Evolutionary conservation across 495 filamentous ascomycete genomes (phyloP).

Genomic region (Hypoxylon perforatum): DNA sequence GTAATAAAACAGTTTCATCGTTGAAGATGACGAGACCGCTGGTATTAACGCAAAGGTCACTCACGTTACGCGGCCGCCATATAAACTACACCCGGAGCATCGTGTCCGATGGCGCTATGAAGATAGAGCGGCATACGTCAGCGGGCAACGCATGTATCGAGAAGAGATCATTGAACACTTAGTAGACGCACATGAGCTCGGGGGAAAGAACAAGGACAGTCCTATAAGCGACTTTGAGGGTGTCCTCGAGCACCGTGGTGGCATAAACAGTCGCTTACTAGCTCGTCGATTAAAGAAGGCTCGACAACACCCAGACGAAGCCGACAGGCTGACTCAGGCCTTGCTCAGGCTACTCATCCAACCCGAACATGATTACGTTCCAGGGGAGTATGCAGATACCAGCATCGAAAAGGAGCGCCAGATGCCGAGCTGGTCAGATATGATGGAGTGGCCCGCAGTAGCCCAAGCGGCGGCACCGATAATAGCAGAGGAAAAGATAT

Average conservation of each 20-base stretch:
- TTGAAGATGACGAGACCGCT: too few species aligned
- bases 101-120: conserved; percentile 41
- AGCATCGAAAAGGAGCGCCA: conserved; percentile 6
- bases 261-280: background rate
- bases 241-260: conserved; percentile 24
- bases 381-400: conserved; percentile 1
- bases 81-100: conserved; percentile 41
- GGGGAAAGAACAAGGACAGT: background rate
- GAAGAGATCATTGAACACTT: conserved; percentile 23
- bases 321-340: background rate
- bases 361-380: background rate
- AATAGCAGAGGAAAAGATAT: background rate
- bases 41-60: background rate
- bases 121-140: background rate
- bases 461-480: background rate
- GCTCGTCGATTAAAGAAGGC: background rate
- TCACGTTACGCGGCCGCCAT: conserved; percentile 29
- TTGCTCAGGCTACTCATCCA: conserved; percentile 2
- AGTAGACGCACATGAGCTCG: conserved; percentile 9
- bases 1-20: conserved; percentile 11
- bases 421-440: conserved; percentile 27
- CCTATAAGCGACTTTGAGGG: background rate
- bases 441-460: conserved; percentile 10
- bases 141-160: background rate
- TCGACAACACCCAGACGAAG: background rate